Evolutionary conservation across 2,329 filamentous ascomycete species (phyloP), one percentile per base, ranked within the genome.

Genomic region (Aspergillus phoenicis): DNA sequence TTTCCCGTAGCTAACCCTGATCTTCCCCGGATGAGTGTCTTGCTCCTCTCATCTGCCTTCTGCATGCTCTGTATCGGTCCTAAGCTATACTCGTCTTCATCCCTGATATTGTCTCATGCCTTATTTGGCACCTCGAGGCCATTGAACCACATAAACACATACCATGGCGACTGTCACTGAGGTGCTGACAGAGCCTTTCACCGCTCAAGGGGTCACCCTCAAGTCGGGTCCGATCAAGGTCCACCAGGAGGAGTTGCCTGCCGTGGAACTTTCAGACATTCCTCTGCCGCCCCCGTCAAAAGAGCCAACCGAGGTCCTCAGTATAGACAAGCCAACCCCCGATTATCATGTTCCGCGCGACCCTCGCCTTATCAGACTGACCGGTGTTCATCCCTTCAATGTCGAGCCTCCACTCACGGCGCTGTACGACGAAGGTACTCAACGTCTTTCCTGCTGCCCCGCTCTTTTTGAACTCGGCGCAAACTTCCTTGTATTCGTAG

Each of bases 301-400:
- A 43, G 73, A 74, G 52, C 81, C 86, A 4, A 87, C 84, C 52
- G 78, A 83, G 45, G 85, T 95, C 11, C 81, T 96, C 5, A 81
- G 87, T n/a, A 78, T 91, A 70, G 93, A 97, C 73, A 82, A 90
- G 64, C 89, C 90, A 64, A 97, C 93, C 0, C 93, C 93, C 8
- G 93, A 97, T 71, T 81, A 78, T 66, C 91, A 94, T 80, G 90
- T 97, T 20, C 83, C 88, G 22, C 84, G 93, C 73, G 93, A 97
- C 77, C 82, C 89, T 1, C 85, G 93, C 43, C 81, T 97, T 15
- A 95, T 97, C 65, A 85, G 93, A 54, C 81, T 97, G 13, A 97
- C 93, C 10, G 93, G 93, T 24, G 85, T 91, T 5, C 93, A 97
- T 75, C 93, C 93, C 1, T 96, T 96, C 81, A 97, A 97, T 69